phyloP scores from a whole-genome alignment of 176 grass and related monocot genomes.

The Thalia dealbata region DNA sequence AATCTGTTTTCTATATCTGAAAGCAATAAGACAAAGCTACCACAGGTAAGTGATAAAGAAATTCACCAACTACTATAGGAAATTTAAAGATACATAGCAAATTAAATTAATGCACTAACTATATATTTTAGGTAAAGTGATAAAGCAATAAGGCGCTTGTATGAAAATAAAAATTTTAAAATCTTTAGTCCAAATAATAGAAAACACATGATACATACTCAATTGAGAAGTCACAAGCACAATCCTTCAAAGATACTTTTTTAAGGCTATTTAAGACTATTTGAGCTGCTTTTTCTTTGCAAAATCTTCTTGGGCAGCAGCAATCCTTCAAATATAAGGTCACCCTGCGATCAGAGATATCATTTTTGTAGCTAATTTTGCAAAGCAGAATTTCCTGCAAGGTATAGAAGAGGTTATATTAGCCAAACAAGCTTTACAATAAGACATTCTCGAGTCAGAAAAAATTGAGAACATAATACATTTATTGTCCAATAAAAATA shows the following conservation, averaged over 20 bases:
- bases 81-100: too few species aligned
- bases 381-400: constrained; percentile 74
- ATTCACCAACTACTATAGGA: too few species aligned
- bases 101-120: background rate
- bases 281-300: constrained; percentile 83
- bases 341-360: constrained; percentile 57
- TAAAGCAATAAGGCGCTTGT: too few species aligned
- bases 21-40: constrained; percentile 9
- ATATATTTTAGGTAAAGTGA: too few species aligned
- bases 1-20: constrained; percentile 60
- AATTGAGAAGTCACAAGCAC: constrained; percentile 60
- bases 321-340: constrained; percentile 82
- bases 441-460: too few species aligned
- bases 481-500: background rate
- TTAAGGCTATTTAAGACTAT: constrained; percentile 62
- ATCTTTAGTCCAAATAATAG: background rate
- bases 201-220: constrained; percentile 46
- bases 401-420: constrained; percentile 12
- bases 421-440: too few species aligned
- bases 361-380: constrained; percentile 43
- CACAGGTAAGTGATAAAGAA: background rate
- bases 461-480: background rate
- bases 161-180: background rate
- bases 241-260: constrained; percentile 64
- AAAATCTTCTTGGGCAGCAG: constrained; percentile 67